phyloP scores from a whole-genome alignment of 164 flowering plant species.

The Malania oleifera region DNA sequence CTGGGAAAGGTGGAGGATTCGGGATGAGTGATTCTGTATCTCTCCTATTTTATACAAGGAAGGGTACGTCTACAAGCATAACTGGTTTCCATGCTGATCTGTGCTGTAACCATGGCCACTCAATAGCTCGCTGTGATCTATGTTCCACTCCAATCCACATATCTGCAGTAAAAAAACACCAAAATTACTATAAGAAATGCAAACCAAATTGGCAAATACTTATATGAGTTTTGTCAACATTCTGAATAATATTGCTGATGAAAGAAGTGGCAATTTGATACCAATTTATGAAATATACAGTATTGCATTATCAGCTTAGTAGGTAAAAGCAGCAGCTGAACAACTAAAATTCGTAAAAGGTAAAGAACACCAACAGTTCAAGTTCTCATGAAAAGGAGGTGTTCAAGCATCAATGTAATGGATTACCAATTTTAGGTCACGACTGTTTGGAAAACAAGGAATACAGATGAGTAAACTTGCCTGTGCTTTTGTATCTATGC shows the following conservation, averaged over 20 bases:
- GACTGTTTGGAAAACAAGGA: not conserved
- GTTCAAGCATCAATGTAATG: no score
- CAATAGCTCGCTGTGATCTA: slow-evolving; percentile 48
- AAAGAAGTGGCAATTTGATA: no score
- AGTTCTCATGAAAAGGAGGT: no score
- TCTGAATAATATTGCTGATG: no score
- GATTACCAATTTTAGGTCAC: not conserved
- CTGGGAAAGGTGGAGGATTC: slow-evolving; percentile 51
- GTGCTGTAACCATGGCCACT: slow-evolving; percentile 50
- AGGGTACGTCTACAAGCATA: slow-evolving; percentile 54
- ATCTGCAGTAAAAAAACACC: slow-evolving; percentile 24
- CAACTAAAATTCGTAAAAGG: no score
- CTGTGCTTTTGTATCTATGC: slow-evolving; percentile 43
- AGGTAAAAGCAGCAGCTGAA: no score
- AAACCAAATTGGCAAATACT: no score
- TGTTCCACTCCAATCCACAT: slow-evolving; percentile 54
- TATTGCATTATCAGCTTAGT: no score
- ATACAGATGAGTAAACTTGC: slow-evolving; percentile 17
- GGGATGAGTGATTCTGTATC: slow-evolving; percentile 22
- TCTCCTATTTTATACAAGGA: slow-evolving; percentile 41
- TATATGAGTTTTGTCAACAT: no score
- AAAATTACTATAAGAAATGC: no score
- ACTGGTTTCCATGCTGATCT: slow-evolving; percentile 17
- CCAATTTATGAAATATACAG: no score
- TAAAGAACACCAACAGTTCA: no score